Base-by-base conservation (phyloP, 129 eudicot genomes). In the Escallonia rubra region DNA sequence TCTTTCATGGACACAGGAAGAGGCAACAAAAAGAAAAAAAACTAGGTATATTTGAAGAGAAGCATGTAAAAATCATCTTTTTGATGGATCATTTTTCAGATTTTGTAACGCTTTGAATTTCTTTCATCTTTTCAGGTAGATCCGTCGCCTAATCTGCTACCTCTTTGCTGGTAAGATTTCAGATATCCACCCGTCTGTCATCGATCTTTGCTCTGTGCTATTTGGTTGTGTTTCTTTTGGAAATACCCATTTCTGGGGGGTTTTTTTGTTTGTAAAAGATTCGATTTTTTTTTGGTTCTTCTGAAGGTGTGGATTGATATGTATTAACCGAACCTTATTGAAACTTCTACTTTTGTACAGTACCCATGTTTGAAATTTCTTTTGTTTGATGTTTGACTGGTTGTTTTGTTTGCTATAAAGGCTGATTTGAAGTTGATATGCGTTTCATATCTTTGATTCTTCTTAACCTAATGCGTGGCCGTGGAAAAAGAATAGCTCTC, bases 61-160 rank as follows among this genome's bases (percentile, higher is more conserved):
- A 12, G 42, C 1, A 42, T 10, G 50, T 4, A 13, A 8, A 48
- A 16, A 16, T 5, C 42, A 3, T 41, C 7, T 13, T 13, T 41
- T 6, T 38, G 14, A 1, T 64, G 44, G 55, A 15, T 72, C 57
- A 63, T 64, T 10, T 43, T 10, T 7, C 34, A n/a, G 43, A 16
- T 14, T 15, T 40, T 15, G 39, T 66, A 8, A 11, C 57, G 11
- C 3, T 63, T 78, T 53, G 10, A 14, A 48, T 65, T 51, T 53
- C 9, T 65, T 64, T 53, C 72, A 78, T 73, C 70, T 78, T 64
- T 74, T 67, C 74, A 71, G 61, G 57, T 78, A 75, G 87, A 82
- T 82, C 87, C 68, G 61, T 67, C 59, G 41, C 42, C 12, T 50
- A 62, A 63, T 78, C 83, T 74, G 74, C 68, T 78, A 60, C 63